Percentiles rank a stretch among this genome's conserved stretches.
phyloP scores from a whole-genome alignment of 345 rosid species.

The Xanthoceras sorbifolium region DNA sequence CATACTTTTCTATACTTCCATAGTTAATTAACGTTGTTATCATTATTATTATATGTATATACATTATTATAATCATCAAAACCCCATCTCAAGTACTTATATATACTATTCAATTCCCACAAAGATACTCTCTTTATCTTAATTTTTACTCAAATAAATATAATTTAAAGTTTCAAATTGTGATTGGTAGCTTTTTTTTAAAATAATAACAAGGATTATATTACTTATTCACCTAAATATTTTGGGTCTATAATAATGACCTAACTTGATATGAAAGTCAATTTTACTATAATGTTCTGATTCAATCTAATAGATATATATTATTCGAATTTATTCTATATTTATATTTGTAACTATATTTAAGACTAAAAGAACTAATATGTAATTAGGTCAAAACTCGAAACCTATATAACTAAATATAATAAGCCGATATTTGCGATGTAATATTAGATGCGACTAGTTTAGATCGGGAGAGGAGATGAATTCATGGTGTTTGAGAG shows the following conservation, averaged over 20 bases:
- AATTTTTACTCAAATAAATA: too few relatives aligned
- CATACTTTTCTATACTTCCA: not conserved
- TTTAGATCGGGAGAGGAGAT: not conserved
- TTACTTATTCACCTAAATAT: too few relatives aligned
- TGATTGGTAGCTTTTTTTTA: not conserved
- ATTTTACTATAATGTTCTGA: too few relatives aligned
- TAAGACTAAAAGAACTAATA: too few relatives aligned
- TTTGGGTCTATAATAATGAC: not conserved
- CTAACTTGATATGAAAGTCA: not conserved
- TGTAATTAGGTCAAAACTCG: too few relatives aligned
- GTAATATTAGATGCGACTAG: not conserved
- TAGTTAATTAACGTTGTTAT: not conserved
- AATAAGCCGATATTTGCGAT: too few relatives aligned
- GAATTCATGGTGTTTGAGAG: not conserved
- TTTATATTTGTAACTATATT: too few relatives aligned
- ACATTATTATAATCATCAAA: not conserved
- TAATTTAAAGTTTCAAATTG: too few relatives aligned
- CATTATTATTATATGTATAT: not conserved
- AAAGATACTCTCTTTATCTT: not conserved
- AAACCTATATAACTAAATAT: too few relatives aligned
- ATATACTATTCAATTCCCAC: not conserved
- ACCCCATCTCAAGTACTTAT: not conserved
- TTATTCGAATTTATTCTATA: too few relatives aligned
- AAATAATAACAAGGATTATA: too few relatives aligned
- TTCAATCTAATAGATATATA: too few relatives aligned